Evolutionary conservation across 176 grass and related monocot genomes (phyloP).

Genomic region (Bromus sterilis): DNA sequence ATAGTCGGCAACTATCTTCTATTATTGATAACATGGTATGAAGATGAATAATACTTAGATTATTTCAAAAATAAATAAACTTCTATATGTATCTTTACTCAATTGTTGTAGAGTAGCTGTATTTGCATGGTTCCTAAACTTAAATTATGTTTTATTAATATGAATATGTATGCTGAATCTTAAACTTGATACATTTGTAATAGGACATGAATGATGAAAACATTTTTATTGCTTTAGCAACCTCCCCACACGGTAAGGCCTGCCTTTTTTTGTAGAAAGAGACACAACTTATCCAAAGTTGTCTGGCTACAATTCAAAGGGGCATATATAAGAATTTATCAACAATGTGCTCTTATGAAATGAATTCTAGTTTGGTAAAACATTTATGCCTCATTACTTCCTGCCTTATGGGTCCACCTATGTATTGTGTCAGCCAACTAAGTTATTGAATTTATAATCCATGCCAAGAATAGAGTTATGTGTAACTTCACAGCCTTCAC

Average conservation of each 20-base stretch:
- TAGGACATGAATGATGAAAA: background rate
- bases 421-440: background rate
- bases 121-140: background rate
- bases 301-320: background rate
- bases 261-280: background rate
- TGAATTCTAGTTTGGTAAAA: background rate
- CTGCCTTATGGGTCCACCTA: background rate
- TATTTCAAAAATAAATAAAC: background rate
- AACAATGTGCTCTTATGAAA: background rate
- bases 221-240: background rate
- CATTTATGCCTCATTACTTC: background rate
- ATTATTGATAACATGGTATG: background rate
- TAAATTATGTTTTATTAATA: background rate
- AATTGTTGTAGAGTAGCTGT: background rate
- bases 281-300: background rate
- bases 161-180: background rate
- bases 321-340: background rate
- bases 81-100: background rate
- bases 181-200: background rate
- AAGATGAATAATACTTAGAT: background rate
- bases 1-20: background rate
- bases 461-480: background rate
- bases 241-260: background rate
- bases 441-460: background rate
- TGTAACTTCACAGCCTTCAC: background rate